Evolutionary conservation across 2,329 filamentous ascomycete genomes (phyloP).

Genomic region (Penicillium janthinellum): DNA sequence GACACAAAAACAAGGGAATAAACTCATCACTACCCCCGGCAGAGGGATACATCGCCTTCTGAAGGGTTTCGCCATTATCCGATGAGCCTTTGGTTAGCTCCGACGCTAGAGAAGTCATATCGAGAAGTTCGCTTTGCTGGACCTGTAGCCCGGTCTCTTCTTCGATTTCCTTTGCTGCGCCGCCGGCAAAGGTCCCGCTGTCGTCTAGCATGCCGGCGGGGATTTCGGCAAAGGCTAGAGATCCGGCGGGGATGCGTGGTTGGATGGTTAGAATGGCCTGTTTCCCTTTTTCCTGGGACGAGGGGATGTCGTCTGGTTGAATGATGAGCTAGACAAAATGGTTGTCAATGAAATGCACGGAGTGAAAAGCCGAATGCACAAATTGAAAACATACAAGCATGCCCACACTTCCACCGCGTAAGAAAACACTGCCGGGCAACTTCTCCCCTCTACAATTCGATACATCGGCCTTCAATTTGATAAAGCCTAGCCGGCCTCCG

Average conservation of each 20-base stretch:
- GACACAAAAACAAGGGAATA: slow-evolving; percentile 58
- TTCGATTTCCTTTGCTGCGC: slow-evolving; percentile 58
- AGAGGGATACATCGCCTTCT: slow-evolving; percentile 56
- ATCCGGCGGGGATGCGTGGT: slow-evolving; percentile 59
- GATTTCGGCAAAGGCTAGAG: slow-evolving; percentile 57
- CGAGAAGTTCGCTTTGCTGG: slow-evolving; percentile 51
- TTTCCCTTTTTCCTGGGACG: slow-evolving; percentile 45
- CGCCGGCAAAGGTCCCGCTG: slow-evolving; percentile 55
- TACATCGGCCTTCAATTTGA: slow-evolving; percentile 59
- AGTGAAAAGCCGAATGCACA: background rate
- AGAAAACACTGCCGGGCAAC: slow-evolving; percentile 59
- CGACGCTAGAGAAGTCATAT: slow-evolving; percentile 57
- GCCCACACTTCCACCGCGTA: slow-evolving; percentile 60
- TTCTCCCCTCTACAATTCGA: slow-evolving; percentile 54
- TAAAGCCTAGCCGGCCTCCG: slow-evolving; percentile 54
- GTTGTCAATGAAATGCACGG: background rate
- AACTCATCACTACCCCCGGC: slow-evolving; percentile 62
- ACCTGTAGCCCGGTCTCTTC: slow-evolving; percentile 61
- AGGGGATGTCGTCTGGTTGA: slow-evolving; percentile 53
- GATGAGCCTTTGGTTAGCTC: slow-evolving; percentile 19
- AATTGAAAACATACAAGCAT: slow-evolving; percentile 51
- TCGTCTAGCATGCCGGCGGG: slow-evolving; percentile 65
- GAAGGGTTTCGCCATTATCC: slow-evolving; percentile 41
- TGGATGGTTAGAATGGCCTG: slow-evolving; percentile 59
- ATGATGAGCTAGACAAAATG: slow-evolving; percentile 51